phyloP scores from a whole-genome alignment of 208 protist species.

The Wallacemonas collosoma region DNA sequence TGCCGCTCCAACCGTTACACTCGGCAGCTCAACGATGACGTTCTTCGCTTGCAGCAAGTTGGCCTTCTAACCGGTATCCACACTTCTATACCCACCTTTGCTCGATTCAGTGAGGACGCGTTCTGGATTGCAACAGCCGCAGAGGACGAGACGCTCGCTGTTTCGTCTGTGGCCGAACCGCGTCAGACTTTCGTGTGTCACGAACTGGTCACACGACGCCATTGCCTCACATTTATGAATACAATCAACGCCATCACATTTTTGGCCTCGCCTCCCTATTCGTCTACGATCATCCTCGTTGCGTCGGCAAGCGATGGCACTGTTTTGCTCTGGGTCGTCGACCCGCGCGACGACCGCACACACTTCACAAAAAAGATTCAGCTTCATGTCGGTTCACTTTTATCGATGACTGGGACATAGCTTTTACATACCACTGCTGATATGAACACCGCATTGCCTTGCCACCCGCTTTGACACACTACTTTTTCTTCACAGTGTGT shows the following conservation, averaged over 20 bases:
- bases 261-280: slow-evolving; percentile 57
- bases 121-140: slow-evolving; percentile 79
- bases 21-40: slow-evolving; percentile 30
- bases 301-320: slow-evolving; percentile 83
- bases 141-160: slow-evolving; percentile 76
- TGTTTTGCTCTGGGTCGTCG: slow-evolving; percentile 79
- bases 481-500: slow-evolving; percentile 15
- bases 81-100: slow-evolving; percentile 53
- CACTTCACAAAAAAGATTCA: slow-evolving; percentile 78
- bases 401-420: slow-evolving; percentile 44
- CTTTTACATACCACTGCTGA: neutral
- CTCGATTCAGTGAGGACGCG: slow-evolving; percentile 66
- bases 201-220: slow-evolving; percentile 60
- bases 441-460: too few relatives aligned
- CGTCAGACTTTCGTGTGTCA: slow-evolving; percentile 54
- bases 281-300: slow-evolving; percentile 68
- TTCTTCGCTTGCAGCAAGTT: slow-evolving; percentile 51
- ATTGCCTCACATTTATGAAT: slow-evolving; percentile 86
- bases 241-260: slow-evolving; percentile 80
- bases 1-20: slow-evolving; percentile 26
- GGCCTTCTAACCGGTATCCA: slow-evolving; percentile 64
- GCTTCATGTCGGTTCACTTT: slow-evolving; percentile 71
- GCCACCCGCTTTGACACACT: too few relatives aligned
- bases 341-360: slow-evolving; percentile 47
- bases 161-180: slow-evolving; percentile 57